A percentile compares a stretch with the other conserved stretches of the same genome.
Evolutionary conservation across 208 protist species (phyloP).

Genomic region (Leishmania gerbilli): DNA sequence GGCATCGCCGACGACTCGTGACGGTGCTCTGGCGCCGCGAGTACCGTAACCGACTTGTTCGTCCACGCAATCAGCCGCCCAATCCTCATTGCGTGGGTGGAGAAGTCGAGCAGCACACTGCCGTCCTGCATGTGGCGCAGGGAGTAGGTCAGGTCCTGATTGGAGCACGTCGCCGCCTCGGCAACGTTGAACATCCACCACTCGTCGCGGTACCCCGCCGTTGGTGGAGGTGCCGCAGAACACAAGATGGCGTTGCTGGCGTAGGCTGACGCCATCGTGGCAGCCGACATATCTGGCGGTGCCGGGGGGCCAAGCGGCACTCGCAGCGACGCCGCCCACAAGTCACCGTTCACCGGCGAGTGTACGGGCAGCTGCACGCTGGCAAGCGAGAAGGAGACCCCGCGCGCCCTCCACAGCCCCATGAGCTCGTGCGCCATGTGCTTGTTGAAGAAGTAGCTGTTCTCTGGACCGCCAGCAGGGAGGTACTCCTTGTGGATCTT

Average conservation of each 20-base stretch:
- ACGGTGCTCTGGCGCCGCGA: conserved; percentile 49
- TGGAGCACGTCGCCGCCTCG: conserved; percentile 48
- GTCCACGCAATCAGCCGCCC: conserved; percentile 69
- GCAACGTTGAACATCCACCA: conserved; percentile 54
- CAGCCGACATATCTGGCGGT: not conserved
- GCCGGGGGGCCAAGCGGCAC: not conserved
- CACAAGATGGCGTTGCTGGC: conserved; percentile 6
- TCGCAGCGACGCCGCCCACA: conserved; percentile 30
- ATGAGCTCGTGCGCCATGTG: conserved; percentile 56
- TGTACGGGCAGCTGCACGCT: conserved; percentile 57
- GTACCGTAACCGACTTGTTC: conserved; percentile 49
- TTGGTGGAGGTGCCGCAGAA: not conserved
- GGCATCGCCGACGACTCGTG: conserved; percentile 46
- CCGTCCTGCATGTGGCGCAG: conserved; percentile 61
- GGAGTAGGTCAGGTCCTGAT: conserved; percentile 73
- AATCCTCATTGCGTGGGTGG: conserved; percentile 42
- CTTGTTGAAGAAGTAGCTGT: conserved; percentile 69
- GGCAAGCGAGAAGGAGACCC: conserved; percentile 43
- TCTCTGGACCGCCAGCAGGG: conserved; percentile 54
- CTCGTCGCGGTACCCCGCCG: conserved; percentile 13
- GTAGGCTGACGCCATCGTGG: not conserved
- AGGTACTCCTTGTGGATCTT: conserved; percentile 81
- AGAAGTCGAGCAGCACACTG: conserved; percentile 75
- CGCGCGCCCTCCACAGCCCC: conserved; percentile 49
- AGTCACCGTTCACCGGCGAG: conserved; percentile 71